Percentiles rank a stretch among this genome's conserved stretches.
Conservation (phyloP, 352 stramenopile species). For the Peronospora belbahrii region DNA sequence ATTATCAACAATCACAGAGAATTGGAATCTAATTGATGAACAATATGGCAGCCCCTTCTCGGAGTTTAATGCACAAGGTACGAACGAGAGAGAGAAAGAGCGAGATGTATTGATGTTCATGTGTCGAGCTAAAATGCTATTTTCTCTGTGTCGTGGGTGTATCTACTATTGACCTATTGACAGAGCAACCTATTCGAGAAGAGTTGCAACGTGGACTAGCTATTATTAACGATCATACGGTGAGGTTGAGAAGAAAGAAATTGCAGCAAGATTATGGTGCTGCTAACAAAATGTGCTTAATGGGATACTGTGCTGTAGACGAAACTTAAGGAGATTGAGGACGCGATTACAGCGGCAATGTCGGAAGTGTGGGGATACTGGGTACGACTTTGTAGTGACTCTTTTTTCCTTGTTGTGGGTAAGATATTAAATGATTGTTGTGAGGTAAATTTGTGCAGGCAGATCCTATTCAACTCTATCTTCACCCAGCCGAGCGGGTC, state of each 20-base stretch:
- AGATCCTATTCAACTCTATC: slow-evolving; percentile 74
- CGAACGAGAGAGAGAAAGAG: neutral
- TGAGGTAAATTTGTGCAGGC: slow-evolving; percentile 30
- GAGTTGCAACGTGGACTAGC: slow-evolving; percentile 68
- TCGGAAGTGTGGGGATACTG: slow-evolving; percentile 88
- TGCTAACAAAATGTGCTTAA: neutral
- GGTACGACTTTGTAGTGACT: slow-evolving; percentile 28
- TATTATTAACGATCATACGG: slow-evolving; percentile 86
- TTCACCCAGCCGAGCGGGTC: slow-evolving; percentile 78
- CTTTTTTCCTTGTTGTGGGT: neutral
- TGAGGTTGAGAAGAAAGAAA: slow-evolving; percentile 14
- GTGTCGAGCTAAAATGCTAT: too few species aligned
- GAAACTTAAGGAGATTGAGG: slow-evolving; percentile 83
- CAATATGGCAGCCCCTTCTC: slow-evolving; percentile 70
- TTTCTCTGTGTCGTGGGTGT: neutral
- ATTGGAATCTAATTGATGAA: slow-evolving; percentile 82
- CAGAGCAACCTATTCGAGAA: slow-evolving; percentile 78
- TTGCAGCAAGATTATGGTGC: neutral
- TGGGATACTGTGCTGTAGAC: slow-evolving; percentile 28
- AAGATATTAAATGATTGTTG: neutral
- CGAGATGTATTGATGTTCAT: neutral
- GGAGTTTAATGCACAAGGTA: slow-evolving; percentile 75
- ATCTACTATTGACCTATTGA: slow-evolving; percentile 1
- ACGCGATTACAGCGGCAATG: slow-evolving; percentile 79
- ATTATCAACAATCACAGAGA: slow-evolving; percentile 82